Evolutionary conservation across 176 grass and related monocot species (phyloP), one percentile per base, ranked within the genome.

Genomic region (Elaeis guineensis): DNA sequence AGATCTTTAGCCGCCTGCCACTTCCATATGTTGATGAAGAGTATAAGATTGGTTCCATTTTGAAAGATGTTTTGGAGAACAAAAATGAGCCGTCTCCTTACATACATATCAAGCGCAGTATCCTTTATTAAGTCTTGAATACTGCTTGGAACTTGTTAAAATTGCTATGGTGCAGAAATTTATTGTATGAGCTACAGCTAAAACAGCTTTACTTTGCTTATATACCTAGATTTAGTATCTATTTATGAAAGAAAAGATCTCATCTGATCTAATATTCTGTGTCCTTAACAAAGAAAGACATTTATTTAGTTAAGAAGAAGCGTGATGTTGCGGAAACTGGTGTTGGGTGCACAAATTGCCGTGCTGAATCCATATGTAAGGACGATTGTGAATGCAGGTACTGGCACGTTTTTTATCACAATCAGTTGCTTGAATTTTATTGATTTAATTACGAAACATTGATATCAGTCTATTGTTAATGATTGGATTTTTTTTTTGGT

Each of bases 351-450:
- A 91, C 75, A 30, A 77, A 84, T 44, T 97, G 93, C 66, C 61
- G 61, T 66, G 65, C 84, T 22, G 81, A 89, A 80, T 97, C 87
- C 54, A 85, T 62, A 51, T 97, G 93, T 70, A 88, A 82, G 77
- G 87, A 88, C 56, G 81, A 91, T 62, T 97, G 93, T 60, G 93
- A 97, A 80, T 97, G 93, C 93, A 85, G 93, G 93, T 97, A 78
- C 67, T 17, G 57, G 5, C 55, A 66, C 55, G 24, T 74, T 50
- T 61, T 12, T 12, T 0, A 44, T 44, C 35, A 0, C 35, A 44
- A 44, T 12, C 35, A 44, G 14, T 44, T 44, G 8, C 8, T 44
- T 9, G 9, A 44, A 12, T 44, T 14, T 14, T 44, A 44, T 9
- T 12, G 9, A 44, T 44, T 44, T 44, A 44, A 44, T 12, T 44